Evolutionary conservation across 1,139 yeast species (phyloP).

Genomic region (Sugiyamaella xylanicola): DNA sequence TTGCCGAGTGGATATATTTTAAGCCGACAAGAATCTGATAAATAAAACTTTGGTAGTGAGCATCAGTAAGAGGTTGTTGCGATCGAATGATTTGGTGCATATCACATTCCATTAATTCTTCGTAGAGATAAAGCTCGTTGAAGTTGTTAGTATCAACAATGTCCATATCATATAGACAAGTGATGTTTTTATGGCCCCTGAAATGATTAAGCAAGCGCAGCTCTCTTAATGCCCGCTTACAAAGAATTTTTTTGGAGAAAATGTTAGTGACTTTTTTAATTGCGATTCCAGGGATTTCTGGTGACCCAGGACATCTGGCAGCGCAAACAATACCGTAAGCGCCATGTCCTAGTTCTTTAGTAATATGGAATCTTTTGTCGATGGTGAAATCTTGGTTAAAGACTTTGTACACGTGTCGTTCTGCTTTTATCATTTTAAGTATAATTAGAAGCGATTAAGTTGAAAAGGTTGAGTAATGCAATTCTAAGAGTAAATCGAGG

Average conservation of each 20-base stretch:
- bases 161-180: constrained; percentile 91
- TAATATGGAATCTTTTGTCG: constrained; percentile 79
- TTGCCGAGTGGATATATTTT: constrained; percentile 93
- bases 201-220: constrained; percentile 85
- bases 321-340: constrained; percentile 97
- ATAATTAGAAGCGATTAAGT: too few relatives aligned
- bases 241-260: constrained; percentile 81
- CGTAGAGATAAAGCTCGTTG: constrained; percentile 89
- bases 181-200: constrained; percentile 81
- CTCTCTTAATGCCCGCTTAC: constrained; percentile 89
- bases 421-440: constrained; percentile 34
- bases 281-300: constrained; percentile 71
- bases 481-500: too few relatives aligned
- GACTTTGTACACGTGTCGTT: constrained; percentile 56
- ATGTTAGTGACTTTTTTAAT: constrained; percentile 90
- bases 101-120: constrained; percentile 97
- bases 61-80: constrained; percentile 91
- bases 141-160: constrained; percentile 82
- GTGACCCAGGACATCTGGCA: constrained; percentile 72
- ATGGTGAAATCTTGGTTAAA: constrained; percentile 89
- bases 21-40: constrained; percentile 92
- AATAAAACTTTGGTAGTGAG: constrained; percentile 89
- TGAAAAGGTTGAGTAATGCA: too few relatives aligned
- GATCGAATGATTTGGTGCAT: constrained; percentile 95
- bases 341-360: constrained; percentile 93